phyloP scores from a whole-genome alignment of 176 grass and related monocot genomes.

The Aegilops tauschii region DNA sequence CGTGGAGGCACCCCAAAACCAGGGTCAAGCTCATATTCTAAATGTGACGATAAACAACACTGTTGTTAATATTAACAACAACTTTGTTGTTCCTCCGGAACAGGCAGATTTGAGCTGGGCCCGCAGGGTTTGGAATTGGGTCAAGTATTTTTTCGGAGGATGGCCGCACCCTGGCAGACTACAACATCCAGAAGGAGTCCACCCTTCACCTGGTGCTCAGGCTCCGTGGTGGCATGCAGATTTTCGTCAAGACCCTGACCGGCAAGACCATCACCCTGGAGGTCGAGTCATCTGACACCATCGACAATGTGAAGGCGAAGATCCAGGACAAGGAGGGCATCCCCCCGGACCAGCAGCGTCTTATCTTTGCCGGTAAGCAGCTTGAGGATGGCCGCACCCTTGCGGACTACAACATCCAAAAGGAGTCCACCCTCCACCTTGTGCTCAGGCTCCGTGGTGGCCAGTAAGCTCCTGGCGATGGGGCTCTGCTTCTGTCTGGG shows the following conservation, averaged over 20 bases:
- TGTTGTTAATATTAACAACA: too few species aligned
- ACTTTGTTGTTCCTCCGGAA: too few species aligned
- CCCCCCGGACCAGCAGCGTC: conserved; percentile 46
- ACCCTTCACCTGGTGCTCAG: conserved; percentile 65
- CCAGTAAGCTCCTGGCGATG: neutral
- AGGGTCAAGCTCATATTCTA: too few species aligned
- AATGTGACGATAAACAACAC: too few species aligned
- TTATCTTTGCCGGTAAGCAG: conserved; percentile 51
- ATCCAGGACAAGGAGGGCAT: conserved; percentile 82
- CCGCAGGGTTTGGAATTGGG: too few species aligned
- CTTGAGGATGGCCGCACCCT: conserved; percentile 43
- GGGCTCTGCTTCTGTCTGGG: neutral
- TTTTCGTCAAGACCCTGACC: conserved; percentile 51
- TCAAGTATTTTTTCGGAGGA: conserved; percentile 30
- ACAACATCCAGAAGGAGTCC: conserved; percentile 79
- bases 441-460: neutral
- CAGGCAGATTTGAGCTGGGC: too few species aligned
- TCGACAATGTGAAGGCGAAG: conserved; percentile 55
- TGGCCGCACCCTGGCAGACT: conserved; percentile 53
- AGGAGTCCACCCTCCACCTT: neutral
- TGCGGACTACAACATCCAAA: neutral
- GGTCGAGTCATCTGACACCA: conserved; percentile 47
- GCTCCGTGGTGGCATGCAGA: conserved; percentile 61
- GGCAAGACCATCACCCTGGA: conserved; percentile 63
- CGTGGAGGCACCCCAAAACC: too few species aligned